Evolutionary conservation across 768 basidiomycete genomes (phyloP), one percentile per base, ranked within the genome.

Genomic region (Russula griseocarnosa): DNA sequence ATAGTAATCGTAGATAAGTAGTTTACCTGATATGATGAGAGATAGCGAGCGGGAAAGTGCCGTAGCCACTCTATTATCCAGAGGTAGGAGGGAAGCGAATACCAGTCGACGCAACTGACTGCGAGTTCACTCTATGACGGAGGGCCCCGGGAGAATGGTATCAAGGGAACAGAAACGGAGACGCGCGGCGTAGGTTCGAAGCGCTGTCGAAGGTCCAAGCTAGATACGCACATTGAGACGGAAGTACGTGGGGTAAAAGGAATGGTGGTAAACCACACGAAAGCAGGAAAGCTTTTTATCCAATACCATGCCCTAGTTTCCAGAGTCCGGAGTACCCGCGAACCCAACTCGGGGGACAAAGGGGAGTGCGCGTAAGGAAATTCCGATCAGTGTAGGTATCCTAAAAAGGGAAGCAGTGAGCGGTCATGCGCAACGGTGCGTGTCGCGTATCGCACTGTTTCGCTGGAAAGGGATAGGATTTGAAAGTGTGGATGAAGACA

Each of bases 301-400:
- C 16, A 22, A 14, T 14, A 36, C 47, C 52, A 49, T 40, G 52
- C 47, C 26, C 47, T 55, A 38, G 40, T 52, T 22, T 38, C 32
- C 32, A 40, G 49, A 42, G 40, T 46, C 55, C 49, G 26, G 49
- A 61, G 36, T 51, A 20, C 40, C 49, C 22, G 36, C 38, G 18
- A 3, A 24, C 59, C 63, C 59, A 30, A 61, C 36, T 61, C 44
- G 58, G 63, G 61, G 56, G 55, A 65, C 63, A 65, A 65, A 56
- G 59, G 63, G 46, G 18, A 22, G 38, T 22, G 55, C 63, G 32
- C 10, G 63, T 60, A 50, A 56, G 63, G 63, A 65, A 65, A 65
- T 46, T 54, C 38, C 47, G 54, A 60, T 65, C 54, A 55, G 40
- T 18, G 47, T 61, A 40, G 24, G 28, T 52, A 26, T 13, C 63